Conservation (phyloP, 768 basidiomycete species). For the Lyophyllum atratum region DNA sequence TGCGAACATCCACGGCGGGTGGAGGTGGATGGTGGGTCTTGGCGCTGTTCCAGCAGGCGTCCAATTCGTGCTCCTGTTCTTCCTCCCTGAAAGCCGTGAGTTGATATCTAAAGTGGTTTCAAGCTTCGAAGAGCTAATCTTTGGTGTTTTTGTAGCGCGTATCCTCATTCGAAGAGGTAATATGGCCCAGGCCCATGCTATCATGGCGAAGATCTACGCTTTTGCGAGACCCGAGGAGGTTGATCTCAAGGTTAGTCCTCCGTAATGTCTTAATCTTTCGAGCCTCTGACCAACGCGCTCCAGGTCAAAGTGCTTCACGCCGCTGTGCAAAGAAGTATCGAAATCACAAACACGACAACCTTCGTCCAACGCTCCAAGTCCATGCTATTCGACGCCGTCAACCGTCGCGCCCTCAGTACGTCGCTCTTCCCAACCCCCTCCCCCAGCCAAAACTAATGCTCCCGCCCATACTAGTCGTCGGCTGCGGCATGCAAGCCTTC, state of each 20-base stretch:
- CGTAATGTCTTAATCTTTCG: not conserved
- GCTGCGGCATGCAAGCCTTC: constrained; percentile 79
- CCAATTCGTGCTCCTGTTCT: constrained; percentile 60
- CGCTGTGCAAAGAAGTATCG: constrained; percentile 61
- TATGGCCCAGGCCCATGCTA: constrained; percentile 47
- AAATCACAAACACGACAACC: constrained; percentile 62
- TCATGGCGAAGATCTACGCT: constrained; percentile 71
- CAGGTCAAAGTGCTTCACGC: constrained; percentile 61
- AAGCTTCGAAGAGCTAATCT: too few species aligned
- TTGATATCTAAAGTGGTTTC: constrained; percentile 5
- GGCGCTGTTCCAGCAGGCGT: constrained; percentile 69
- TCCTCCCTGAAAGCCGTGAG: constrained; percentile 81
- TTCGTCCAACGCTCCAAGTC: constrained; percentile 56
- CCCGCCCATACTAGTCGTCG: constrained; percentile 54
- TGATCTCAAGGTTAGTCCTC: constrained; percentile 53
- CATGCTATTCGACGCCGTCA: constrained; percentile 56
- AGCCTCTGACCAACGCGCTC: not conserved
- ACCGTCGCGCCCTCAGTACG: constrained; percentile 71
- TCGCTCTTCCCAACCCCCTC: constrained; percentile 12
- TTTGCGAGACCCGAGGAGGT: constrained; percentile 64
- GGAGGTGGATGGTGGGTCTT: constrained; percentile 86
- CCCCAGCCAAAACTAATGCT: not conserved
- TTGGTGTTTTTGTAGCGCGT: constrained; percentile 35
- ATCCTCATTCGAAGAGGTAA: constrained; percentile 64
- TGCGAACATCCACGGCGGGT: constrained; percentile 58